Base-by-base conservation (phyloP, 306 rosid species). In the Cucumis hystrix region DNA sequence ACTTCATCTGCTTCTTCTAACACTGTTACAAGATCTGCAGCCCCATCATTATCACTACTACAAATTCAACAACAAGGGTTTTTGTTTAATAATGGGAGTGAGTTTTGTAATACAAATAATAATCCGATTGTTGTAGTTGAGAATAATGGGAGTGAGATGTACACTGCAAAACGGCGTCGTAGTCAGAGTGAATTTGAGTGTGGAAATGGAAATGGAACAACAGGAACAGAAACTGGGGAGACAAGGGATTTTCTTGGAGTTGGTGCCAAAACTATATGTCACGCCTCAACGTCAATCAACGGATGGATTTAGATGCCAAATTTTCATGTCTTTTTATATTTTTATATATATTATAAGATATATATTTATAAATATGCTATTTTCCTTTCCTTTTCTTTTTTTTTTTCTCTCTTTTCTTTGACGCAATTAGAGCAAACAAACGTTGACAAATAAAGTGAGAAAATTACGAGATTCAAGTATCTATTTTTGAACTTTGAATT, bases 181-280 rank as follows among this genome's bases (percentile, higher is more conserved):
- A 78, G 83, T 6, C 88, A 49, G 71, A 79, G 45, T 68, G 95
- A 85, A 65, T 9, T 33, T 12, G 91, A 85, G 57, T 47, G 18
- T 60, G 83, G 81, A 10, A 62, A 3, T 63, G 70, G 70, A 14
- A 63, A 11, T 66, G 75, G 39, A 12, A 21, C 39, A 7, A 20
- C n/a, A 52, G 83, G 79, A 45, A 88, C 30, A 28, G 30, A 2
- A 28, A 28, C 30, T 1, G 93, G 89, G 70, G 90, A 88, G 81
- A 91, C 97, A 45, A 83, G 98, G 84, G 98, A 93, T 81, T 93
- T 93, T 79, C 90, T 93, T 51, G 98, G 98, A 33, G 96, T 92
- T 80, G 96, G 96, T 10, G 90, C 85, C 79, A 89, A 91, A 79
- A 79, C 96, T 72, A 75, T 91, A 69, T 91, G 92, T 81, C 97